These are phyloP conservation scores for Vicia sativa DNA, from an alignment of 306 rosid genomes.

Conservation along the genomic window DNA sequence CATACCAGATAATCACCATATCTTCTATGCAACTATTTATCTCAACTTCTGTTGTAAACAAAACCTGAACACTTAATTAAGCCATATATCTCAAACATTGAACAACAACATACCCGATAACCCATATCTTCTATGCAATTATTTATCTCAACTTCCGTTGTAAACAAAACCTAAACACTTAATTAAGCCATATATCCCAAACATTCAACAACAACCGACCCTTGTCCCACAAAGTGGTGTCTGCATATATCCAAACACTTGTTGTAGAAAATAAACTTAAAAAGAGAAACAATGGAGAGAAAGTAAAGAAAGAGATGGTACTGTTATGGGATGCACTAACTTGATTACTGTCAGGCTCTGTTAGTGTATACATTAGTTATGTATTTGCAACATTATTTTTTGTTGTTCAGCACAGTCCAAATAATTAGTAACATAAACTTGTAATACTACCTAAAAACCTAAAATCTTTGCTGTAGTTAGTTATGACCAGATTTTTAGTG, in stretches of 20 bases:
- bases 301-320: background rate
- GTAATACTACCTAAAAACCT: background rate
- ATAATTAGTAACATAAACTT: background rate
- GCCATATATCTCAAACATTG: background rate
- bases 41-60: background rate
- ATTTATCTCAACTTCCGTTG: background rate
- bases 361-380: background rate
- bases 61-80: background rate
- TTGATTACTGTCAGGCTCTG: no score
- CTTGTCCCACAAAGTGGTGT: no score
- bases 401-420: background rate
- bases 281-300: slow-evolving; percentile 1
- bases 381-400: background rate
- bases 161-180: background rate
- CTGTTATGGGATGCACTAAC: background rate
- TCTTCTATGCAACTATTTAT: background rate
- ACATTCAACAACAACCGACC: background rate
- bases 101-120: background rate
- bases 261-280: background rate
- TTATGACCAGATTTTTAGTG: slow-evolving; percentile 3
- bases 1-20: background rate
- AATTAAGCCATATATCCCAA: background rate
- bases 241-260: background rate
- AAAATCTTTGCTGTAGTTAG: slow-evolving; percentile 11
- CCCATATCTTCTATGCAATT: background rate